A percentile compares a stretch with the other conserved stretches of the same genome.
phyloP scores from a whole-genome alignment of 352 stramenopile species.

The Blastocystis sp. region DNA sequence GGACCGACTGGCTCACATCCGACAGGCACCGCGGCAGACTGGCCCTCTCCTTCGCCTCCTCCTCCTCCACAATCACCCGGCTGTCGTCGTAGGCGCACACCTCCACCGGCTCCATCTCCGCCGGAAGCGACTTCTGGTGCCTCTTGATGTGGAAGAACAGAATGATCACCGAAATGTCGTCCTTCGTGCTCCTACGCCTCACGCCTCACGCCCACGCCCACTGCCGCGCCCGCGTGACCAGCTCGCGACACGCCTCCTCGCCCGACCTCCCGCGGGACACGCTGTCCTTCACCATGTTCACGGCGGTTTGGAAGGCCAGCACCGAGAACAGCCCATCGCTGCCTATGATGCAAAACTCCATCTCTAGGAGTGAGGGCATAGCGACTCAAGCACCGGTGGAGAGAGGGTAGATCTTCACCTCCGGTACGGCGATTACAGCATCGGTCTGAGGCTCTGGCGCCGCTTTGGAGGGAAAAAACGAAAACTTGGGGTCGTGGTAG shows the following conservation, averaged over 20 bases:
- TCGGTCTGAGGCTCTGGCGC: not conserved
- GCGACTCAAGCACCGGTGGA: not conserved
- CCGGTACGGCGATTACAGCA: constrained; percentile 46
- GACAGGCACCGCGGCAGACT: not conserved
- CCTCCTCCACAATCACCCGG: not conserved
- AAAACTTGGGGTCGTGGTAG: constrained; percentile 14
- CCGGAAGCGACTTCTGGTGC: not conserved
- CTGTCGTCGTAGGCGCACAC: not conserved
- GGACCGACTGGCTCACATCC: constrained; percentile 4
- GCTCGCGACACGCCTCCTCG: constrained; percentile 49
- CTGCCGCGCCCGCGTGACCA: constrained; percentile 18
- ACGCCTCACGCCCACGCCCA: not conserved
- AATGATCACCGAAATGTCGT: constrained; percentile 68
- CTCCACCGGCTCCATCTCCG: not conserved
- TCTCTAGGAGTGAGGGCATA: not conserved
- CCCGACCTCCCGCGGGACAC: constrained; percentile 4
- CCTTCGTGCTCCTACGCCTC: constrained; percentile 40
- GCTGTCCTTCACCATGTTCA: constrained; percentile 63
- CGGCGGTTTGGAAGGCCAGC: constrained; percentile 49
- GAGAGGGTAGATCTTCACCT: constrained; percentile 60
- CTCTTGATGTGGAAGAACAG: constrained; percentile 55
- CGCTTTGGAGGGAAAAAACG: not conserved
- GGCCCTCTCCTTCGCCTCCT: not conserved
- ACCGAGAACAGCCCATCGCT: constrained; percentile 47
- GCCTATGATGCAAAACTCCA: constrained; percentile 64